phyloP scores from a whole-genome alignment of 345 rosid species.

The Melaleuca alternifolia region DNA sequence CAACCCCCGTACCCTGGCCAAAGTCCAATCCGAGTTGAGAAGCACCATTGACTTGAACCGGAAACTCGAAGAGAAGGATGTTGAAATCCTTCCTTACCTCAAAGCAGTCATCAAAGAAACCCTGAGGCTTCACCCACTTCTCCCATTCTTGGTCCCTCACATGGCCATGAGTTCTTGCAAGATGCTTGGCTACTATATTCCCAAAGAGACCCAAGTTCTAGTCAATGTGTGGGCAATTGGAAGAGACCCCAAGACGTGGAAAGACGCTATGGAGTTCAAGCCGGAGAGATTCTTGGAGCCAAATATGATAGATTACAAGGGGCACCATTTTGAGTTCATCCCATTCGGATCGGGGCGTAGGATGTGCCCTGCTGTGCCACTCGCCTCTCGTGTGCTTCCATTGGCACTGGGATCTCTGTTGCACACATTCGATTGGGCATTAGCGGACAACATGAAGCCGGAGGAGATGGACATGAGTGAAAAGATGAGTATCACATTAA shows the following conservation, averaged over 20 bases:
- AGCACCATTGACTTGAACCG: constrained; percentile 11
- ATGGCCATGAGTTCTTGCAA: constrained; percentile 57
- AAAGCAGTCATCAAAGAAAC: constrained; percentile 69
- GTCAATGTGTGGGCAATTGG: constrained; percentile 67
- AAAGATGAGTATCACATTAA: constrained; percentile 51
- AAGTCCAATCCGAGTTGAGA: constrained; percentile 51
- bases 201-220: constrained; percentile 63
- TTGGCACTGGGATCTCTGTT: constrained; percentile 57
- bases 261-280: constrained; percentile 33
- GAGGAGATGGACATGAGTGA: constrained; percentile 63
- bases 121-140: constrained; percentile 66
- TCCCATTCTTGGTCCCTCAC: constrained; percentile 76
- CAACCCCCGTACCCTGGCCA: constrained; percentile 29
- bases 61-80: constrained; percentile 46
- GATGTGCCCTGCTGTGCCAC: constrained; percentile 77
- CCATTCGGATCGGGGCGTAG: constrained; percentile 79
- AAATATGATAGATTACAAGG: constrained; percentile 38
- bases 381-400: constrained; percentile 53
- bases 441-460: constrained; percentile 25
- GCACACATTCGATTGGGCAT: constrained; percentile 51
- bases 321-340: constrained; percentile 51
- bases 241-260: constrained; percentile 53
- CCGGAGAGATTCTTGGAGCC: constrained; percentile 61
- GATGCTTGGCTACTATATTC: constrained; percentile 43
- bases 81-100: constrained; percentile 51